phyloP scores from a whole-genome alignment of 108 stramenopile genomes.

The Schizochytrium sp. region DNA sequence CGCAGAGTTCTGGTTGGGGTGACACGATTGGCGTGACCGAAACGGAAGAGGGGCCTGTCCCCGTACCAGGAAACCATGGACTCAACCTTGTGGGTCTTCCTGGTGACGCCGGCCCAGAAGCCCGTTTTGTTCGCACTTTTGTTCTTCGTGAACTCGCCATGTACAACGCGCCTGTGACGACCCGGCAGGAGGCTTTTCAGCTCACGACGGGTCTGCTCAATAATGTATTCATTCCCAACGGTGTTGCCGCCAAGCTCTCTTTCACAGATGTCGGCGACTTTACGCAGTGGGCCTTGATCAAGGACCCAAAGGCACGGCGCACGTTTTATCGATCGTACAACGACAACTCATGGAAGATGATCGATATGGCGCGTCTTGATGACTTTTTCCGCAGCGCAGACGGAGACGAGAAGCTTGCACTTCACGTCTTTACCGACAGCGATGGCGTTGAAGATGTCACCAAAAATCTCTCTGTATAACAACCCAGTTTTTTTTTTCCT shows the following conservation, averaged over 20 bases:
- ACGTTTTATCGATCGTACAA: background rate
- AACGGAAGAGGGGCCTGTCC: background rate
- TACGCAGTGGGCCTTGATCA: conserved; percentile 17
- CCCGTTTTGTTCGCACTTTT: conserved; percentile 14
- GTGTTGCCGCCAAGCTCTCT: background rate
- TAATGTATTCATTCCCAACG: background rate
- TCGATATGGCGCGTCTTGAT: background rate
- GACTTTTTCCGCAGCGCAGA: background rate
- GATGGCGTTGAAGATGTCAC: background rate
- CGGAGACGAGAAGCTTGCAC: background rate
- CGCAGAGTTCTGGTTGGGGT: background rate
- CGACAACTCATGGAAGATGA: background rate
- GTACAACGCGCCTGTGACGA: background rate
- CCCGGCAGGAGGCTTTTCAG: background rate
- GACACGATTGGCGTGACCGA: background rate
- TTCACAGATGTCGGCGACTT: background rate
- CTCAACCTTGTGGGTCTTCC: background rate
- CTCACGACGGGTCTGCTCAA: conserved; percentile 7
- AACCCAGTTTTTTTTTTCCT: too few species aligned
- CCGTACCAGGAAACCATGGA: background rate
- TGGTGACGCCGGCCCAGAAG: background rate
- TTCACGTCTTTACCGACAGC: background rate
- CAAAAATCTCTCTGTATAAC: background rate
- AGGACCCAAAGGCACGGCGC: background rate
- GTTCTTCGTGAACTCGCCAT: background rate